Percentiles rank a stretch among this genome's conserved stretches.
phyloP scores from a whole-genome alignment of 108 stramenopile species.

The Fragilariopsis cylindrus region DNA sequence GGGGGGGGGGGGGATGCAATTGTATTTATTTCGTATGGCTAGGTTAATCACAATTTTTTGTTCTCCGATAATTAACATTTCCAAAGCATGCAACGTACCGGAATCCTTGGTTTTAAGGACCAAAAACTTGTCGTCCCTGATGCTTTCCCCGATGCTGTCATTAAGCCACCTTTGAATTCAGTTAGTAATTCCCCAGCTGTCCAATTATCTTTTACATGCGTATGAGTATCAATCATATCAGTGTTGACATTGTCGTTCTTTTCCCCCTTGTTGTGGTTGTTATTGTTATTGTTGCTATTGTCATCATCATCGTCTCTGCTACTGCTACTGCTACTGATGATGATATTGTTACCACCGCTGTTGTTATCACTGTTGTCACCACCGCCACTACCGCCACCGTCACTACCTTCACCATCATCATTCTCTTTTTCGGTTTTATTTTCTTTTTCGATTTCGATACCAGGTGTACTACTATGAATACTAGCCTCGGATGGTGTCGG shows the following conservation, averaged over 20 bases:
- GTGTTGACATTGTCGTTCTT: neutral
- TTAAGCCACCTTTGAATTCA: constrained; percentile 27
- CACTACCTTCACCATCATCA: neutral
- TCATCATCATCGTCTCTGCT: neutral
- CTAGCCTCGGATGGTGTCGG: neutral
- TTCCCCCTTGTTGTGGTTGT: neutral
- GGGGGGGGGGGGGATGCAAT: constrained; percentile 13
- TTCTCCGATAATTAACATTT: neutral
- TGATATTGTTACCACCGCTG: neutral
- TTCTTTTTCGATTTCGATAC: neutral
- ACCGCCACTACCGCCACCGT: neutral
- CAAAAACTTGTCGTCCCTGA: constrained; percentile 1
- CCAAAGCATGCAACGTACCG: neutral
- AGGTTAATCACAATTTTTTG: constrained; percentile 3
- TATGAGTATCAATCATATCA: neutral
- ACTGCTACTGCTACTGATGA: too few species aligned
- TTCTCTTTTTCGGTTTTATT: neutral
- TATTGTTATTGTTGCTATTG: neutral
- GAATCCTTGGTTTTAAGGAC: constrained; percentile 10
- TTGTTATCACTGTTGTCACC: neutral
- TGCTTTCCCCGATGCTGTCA: neutral
- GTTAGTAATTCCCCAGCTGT: constrained; percentile 37
- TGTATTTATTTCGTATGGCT: neutral
- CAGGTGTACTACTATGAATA: neutral
- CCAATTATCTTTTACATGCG: constrained; percentile 20